Base-by-base conservation (phyloP, 2,329 filamentous ascomycete species). In the Arthrobotrys megalospora region DNA sequence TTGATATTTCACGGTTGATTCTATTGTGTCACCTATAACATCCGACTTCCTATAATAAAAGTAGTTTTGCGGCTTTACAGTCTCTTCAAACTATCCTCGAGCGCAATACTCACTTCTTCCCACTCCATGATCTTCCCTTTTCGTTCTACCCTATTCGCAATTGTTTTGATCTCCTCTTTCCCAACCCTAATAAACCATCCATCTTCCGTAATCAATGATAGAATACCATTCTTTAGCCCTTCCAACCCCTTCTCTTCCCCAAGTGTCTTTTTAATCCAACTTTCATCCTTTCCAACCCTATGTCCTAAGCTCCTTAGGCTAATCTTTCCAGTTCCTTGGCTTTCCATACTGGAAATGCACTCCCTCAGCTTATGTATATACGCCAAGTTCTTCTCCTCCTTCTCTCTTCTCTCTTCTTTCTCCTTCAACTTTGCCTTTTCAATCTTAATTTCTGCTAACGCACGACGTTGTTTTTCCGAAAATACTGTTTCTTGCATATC, bases 171-270 rank as follows among this genome's bases (percentile, higher is more conserved):
- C 19, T 72, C 50, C 21, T 72, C 75, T 12, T 36, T 47, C n/a
- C 75, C 75, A 38, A 78, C 53, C 24, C 75, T 67, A 3, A 78
- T 64, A 32, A 78, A 68, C 75, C 75, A 78, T 5, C 75, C 75
- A 16, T 63, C 60, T 12, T 78, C 67, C 16, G 75, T 78, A 1
- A 78, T 36, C 32, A 78, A 55, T 7, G 75, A 32, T 12, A 67
- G 14, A 19, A 68, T 16, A 3, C 48, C 62, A 6, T 19, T 47
- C 11, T 21, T 32, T 8, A 50, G n/a, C 2, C 48, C 24, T 2
- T 58, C 43, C 38, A 55, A n/a, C 4, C 50, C 47, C 24, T 68
- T 70, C 19, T 67, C 67, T 11, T 66, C 67, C 16, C 14, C 41
- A 2, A 78, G 45, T 1, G 62, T 64, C 21, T 63, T 67, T 14